Base-by-base conservation (phyloP, 78 protist genomes). In the Protostelium mycophagum region DNA sequence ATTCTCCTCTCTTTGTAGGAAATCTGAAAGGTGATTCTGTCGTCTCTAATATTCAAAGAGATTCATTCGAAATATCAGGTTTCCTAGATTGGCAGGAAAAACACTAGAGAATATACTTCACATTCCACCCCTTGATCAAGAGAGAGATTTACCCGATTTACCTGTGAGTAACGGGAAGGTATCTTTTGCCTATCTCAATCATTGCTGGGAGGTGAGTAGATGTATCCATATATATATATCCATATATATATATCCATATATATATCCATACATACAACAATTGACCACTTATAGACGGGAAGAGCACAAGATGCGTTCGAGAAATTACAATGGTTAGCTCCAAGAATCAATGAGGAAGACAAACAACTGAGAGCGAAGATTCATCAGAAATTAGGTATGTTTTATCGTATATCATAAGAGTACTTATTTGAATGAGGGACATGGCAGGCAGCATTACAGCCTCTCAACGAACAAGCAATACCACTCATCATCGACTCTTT, bases 1-100 rank as follows among this genome's bases (percentile, higher is more conserved):
- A 34, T 91, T 91, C 85, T 91, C 63, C 36, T 83, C 37, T 28
- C 85, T 88, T 16, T 51, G 84, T 29, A 86, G 90, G 1, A 88
- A 88, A n/a, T 35, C 63, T n/a, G 88, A 38, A 34, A 29, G 63
- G 88, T 51, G 16, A 51, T 51, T 51, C 73, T 51, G 31, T 51
- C 73, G 73, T 51, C 31, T 25, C 73, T 16, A 16, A 25, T 5
- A 51, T 5, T 51, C 31, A 51, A 5, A 51, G 16, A 16, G 31
- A 16, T 51, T 51, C n/a, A n/a, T n/a, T n/a, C n/a, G n/a, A n/a
- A n/a, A n/a, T n/a, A n/a, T 5, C 16, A 51, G 73, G 16, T 51
- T 51, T 51, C 73, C 73, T 5, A 51, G 73, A 16, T 51, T 51
- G 73, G 73, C 73, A 16, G 73, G 16, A 16, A 51, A 51, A 51